Conservation (phyloP, 768 basidiomycete genomes). For the Boletus rubroflammeus region DNA sequence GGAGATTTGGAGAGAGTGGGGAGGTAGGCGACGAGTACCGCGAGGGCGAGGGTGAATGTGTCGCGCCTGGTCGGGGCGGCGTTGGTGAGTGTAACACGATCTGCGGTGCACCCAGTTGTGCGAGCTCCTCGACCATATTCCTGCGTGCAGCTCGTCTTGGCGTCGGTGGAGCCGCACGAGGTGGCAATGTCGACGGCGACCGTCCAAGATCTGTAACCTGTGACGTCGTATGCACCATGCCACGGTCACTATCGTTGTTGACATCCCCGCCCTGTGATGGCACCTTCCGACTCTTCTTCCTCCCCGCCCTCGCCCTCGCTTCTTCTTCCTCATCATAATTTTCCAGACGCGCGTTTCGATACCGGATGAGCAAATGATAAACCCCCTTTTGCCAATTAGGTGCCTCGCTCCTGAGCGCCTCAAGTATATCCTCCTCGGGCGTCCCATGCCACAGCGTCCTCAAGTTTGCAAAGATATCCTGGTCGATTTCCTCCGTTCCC, state of each 20-base stretch:
- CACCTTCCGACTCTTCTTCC: slow-evolving; percentile 36
- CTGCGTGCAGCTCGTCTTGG: slow-evolving; percentile 50
- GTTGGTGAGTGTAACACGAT: slow-evolving; percentile 27
- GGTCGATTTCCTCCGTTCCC: slow-evolving; percentile 66
- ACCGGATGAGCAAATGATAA: slow-evolving; percentile 85
- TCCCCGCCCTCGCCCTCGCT: slow-evolving; percentile 29
- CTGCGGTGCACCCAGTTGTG: slow-evolving; percentile 16
- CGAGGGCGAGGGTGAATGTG: slow-evolving; percentile 22
- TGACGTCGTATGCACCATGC: slow-evolving; percentile 23
- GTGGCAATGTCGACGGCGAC: slow-evolving; percentile 43
- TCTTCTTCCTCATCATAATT: slow-evolving; percentile 73
- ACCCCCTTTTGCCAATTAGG: slow-evolving; percentile 96
- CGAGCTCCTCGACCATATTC: slow-evolving; percentile 18
- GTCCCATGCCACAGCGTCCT: slow-evolving; percentile 88
- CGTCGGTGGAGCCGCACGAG: slow-evolving; percentile 57
- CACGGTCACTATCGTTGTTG: slow-evolving; percentile 14
- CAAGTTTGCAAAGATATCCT: slow-evolving; percentile 86
- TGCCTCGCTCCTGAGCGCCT: slow-evolving; percentile 58
- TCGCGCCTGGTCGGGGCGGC: slow-evolving; percentile 21
- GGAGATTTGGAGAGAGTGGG: slow-evolving; percentile 38
- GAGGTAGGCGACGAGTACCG: slow-evolving; percentile 26
- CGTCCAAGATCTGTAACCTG: slow-evolving; percentile 24
- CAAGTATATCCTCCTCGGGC: slow-evolving; percentile 68
- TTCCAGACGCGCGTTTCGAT: slow-evolving; percentile 71
- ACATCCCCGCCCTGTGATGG: slow-evolving; percentile 26